phyloP scores from a whole-genome alignment of 306 rosid species.

The Lablab purpureus region DNA sequence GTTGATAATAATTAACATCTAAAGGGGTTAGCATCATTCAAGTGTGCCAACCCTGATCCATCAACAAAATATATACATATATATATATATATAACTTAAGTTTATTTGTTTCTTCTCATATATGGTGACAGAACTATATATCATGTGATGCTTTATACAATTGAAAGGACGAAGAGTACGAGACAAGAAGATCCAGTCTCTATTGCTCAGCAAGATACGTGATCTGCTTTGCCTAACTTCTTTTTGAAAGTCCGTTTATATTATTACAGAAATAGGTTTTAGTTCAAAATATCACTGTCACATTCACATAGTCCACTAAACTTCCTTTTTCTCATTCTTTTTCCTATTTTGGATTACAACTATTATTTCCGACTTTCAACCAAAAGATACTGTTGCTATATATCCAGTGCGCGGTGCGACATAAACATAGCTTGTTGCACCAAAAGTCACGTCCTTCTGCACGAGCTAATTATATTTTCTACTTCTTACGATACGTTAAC shows the following conservation, averaged over 20 bases:
- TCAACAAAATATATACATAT: neutral
- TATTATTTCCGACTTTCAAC: conserved; percentile 17
- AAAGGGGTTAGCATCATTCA: conserved; percentile 13
- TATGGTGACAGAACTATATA: neutral
- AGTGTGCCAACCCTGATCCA: conserved; percentile 8
- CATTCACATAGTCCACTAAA: conserved; percentile 5
- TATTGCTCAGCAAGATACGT: conserved; percentile 39
- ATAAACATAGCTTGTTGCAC: neutral
- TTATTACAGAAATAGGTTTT: conserved; percentile 10
- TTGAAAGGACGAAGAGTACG: conserved; percentile 41
- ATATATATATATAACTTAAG: neutral
- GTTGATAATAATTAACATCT: conserved; percentile 35
- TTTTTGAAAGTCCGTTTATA: conserved; percentile 34
- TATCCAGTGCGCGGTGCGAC: neutral
- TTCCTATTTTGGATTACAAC: conserved; percentile 1
- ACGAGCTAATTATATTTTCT: conserved; percentile 5
- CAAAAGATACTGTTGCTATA: conserved; percentile 11
- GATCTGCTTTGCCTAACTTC: conserved; percentile 49
- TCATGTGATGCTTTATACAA: conserved; percentile 2
- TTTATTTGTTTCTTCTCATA: neutral
- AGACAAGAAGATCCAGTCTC: conserved; percentile 27
- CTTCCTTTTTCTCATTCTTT: neutral
- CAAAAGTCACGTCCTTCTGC: neutral
- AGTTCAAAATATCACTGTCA: conserved; percentile 11
- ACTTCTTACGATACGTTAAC: conserved; percentile 31